Evolutionary conservation across 208 protist genomes (phyloP), one percentile per base, ranked within the genome.

Genomic region (Trypanosoma melophagium): DNA sequence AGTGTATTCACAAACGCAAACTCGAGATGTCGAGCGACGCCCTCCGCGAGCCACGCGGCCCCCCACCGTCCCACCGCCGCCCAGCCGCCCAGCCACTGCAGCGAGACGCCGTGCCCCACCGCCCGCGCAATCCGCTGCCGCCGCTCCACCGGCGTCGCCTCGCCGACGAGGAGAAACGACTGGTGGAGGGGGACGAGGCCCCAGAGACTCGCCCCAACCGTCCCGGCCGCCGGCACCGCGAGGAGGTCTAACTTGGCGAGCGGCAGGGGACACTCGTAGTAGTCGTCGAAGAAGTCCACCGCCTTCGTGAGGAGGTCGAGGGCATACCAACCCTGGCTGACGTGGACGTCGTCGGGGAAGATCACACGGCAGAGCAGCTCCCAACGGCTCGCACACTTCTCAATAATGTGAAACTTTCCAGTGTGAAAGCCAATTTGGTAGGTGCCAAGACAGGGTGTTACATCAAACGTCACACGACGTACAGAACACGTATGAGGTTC

Each of bases 1-100:
- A 97, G 41, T 1, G 79, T 56, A 54, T 84, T 79, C 19, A 80
- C 76, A 40, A 93, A 96, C 24, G 95, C 62, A 66, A 86, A 96
- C 69, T 96, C 96, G 4, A 99, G 68, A 56, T 89, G 98, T 31
- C 92, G 96, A 41, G 97, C 98, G 71, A 99, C 98, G 49, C 95
- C 98, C 77, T 99, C 98, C 73, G 99, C 99, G 17, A 98, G 71
- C 97, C 97, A 99, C 45, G 99, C 59, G 54, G 95, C 66, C 52
- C 86, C 76, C 98, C 97, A 99, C 95, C 89, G 98, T 58, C 84
- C 67, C 67, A 98, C 90, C 9, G 94, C 92, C 17, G 97, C 95
- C 60, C 93, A 84, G 83, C 98, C 96, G 53, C 95, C 95, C 62
- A 97, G 94, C 95, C 94, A 98, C 66, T 96, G 85, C 67, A 98